Evolutionary conservation across 345 rosid genomes (phyloP).

Genomic region (Acer campestre): DNA sequence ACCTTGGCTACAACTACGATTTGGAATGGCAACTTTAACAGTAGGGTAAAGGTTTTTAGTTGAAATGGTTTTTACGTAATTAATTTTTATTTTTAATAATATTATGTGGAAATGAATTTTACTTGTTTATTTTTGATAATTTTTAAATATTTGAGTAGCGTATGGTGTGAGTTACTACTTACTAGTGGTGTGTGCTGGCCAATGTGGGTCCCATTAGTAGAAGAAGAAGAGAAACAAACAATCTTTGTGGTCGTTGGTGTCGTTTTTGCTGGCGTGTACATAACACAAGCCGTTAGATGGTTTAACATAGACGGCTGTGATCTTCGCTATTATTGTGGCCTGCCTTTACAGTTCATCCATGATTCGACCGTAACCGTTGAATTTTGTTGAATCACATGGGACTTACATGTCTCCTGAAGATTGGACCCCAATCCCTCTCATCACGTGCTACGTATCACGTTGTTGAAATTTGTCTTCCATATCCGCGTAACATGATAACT

Average conservation of each 20-base stretch:
- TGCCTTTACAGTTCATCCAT: no score
- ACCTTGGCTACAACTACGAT: no score
- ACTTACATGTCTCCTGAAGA: not conserved
- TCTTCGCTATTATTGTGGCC: not conserved
- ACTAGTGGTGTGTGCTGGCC: not conserved
- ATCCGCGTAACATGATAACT: slow-evolving; percentile 9
- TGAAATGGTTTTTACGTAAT: no score
- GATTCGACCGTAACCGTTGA: not conserved
- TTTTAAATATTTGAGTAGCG: not conserved
- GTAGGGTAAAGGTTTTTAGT: no score
- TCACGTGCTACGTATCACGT: not conserved
- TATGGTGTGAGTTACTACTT: not conserved
- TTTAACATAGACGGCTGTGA: not conserved
- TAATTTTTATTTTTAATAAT: no score
- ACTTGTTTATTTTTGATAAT: no score
- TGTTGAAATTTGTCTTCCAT: not conserved
- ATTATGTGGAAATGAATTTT: no score
- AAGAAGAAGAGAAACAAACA: not conserved
- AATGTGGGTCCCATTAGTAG: slow-evolving; percentile 5
- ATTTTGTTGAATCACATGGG: not conserved
- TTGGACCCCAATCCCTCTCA: not conserved
- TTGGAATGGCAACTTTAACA: no score
- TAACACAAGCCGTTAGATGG: not conserved
- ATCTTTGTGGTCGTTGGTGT: not conserved
- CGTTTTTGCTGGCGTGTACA: not conserved